Percentiles rank a stretch among this genome's conserved stretches.
Conservation (phyloP, 169 alveolate genomes). For the Plasmodium falciparum region DNA sequence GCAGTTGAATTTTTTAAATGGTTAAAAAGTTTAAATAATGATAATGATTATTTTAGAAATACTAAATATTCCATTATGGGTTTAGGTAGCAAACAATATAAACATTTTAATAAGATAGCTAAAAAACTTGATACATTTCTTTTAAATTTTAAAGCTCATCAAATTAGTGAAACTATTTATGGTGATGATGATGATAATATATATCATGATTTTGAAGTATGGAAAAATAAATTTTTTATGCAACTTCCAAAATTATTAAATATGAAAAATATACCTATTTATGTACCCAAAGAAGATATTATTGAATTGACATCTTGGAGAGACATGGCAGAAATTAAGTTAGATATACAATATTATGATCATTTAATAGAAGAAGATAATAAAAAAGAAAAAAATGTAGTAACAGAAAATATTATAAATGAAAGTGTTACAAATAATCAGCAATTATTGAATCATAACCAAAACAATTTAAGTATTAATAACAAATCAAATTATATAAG, state of each 20-base stretch:
- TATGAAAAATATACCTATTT: conserved; percentile 10
- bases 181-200: conserved; percentile 86
- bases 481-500: conserved; percentile 36
- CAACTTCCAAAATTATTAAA: conserved; percentile 46
- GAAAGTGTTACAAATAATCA: not conserved
- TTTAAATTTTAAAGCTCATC: conserved; percentile 78
- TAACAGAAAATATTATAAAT: not conserved
- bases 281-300: conserved; percentile 5
- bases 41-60: conserved; percentile 50
- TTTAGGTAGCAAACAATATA: conserved; percentile 84
- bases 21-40: conserved; percentile 76
- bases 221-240: conserved; percentile 77
- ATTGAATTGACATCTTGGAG: conserved; percentile 78
- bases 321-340: conserved; percentile 3
- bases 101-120: conserved; percentile 83
- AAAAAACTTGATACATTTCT: conserved; percentile 77
- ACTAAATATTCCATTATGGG: conserved; percentile 82
- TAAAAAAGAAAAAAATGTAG: not conserved
- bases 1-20: conserved; percentile 82
- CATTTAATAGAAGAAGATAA: conserved; percentile 40
- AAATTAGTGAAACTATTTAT: conserved; percentile 68
- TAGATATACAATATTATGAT: conserved; percentile 11
- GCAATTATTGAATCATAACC: conserved; percentile 21
- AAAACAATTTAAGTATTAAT: conserved; percentile 49
- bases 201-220: conserved; percentile 83